A percentile compares a stretch with the other conserved stretches of the same genome.
Evolutionary conservation across 192 early-diverging fungal genomes (phyloP).

Genomic region (Backusella circina): DNA sequence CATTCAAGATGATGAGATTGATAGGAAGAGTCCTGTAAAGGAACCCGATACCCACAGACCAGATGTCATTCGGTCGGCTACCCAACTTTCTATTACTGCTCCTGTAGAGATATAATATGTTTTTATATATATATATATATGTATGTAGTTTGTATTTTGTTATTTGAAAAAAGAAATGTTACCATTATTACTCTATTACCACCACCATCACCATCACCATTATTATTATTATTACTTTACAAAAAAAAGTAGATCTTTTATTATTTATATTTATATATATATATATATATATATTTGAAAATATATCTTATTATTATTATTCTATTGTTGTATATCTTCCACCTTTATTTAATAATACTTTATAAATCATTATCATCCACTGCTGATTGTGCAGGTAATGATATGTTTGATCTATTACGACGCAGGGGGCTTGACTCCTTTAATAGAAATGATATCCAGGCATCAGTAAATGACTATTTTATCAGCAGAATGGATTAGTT

Average conservation of each 20-base stretch:
- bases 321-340: background rate
- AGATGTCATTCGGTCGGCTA: slow-evolving; percentile 31
- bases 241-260: background rate
- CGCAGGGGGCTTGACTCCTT: slow-evolving; percentile 52
- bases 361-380: slow-evolving; percentile 1
- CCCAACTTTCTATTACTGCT: slow-evolving; percentile 25
- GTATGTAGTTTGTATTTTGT: background rate
- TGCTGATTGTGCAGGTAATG: background rate
- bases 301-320: background rate
- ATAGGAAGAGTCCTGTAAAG: slow-evolving; percentile 13
- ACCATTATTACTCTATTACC: background rate
- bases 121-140: slow-evolving; percentile 1
- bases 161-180: background rate
- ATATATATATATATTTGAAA: background rate
- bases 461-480: slow-evolving; percentile 67
- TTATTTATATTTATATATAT: background rate
- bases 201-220: too few species aligned
- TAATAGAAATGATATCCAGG: slow-evolving; percentile 78
- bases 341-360: background rate
- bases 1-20: slow-evolving; percentile 6
- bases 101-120: slow-evolving; percentile 26
- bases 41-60: slow-evolving; percentile 30
- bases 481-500: background rate
- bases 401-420: slow-evolving; percentile 1
- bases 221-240: background rate